These are phyloP conservation scores for Candida silvicultrix DNA, from an alignment of 805 yeast species.

Conservation along the genomic window DNA sequence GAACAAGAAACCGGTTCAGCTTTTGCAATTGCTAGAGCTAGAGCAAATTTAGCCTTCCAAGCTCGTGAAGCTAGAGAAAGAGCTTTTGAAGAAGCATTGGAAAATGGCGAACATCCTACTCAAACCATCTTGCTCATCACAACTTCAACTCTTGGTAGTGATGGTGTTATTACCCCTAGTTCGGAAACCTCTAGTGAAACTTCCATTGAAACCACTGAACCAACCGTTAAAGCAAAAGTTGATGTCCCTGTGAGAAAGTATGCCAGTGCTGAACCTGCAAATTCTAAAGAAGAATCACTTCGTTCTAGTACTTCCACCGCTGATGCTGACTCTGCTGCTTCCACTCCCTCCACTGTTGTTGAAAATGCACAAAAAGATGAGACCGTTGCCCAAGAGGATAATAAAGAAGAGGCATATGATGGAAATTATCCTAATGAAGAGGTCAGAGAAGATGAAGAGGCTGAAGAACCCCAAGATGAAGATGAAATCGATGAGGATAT, in stretches of 20 bases:
- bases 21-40: conserved; percentile 48
- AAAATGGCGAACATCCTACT: conserved; percentile 11
- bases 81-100: conserved; percentile 11
- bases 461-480: conserved; percentile 4
- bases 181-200: no score
- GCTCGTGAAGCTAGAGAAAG: conserved; percentile 40
- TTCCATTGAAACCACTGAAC: background rate
- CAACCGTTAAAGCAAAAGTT: conserved; percentile 8
- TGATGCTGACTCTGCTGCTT: conserved; percentile 1
- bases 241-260: background rate
- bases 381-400: background rate
- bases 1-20: conserved; percentile 58
- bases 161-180: conserved; percentile 3
- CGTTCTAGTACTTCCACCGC: background rate
- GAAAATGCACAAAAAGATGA: no score
- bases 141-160: conserved; percentile 9
- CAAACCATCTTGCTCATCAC: conserved; percentile 8
- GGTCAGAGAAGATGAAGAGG: conserved; percentile 3
- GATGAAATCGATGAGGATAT: conserved; percentile 1
- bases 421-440: conserved; percentile 1
- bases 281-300: conserved; percentile 4
- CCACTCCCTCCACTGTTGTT: background rate
- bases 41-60: conserved; percentile 53
- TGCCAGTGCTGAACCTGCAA: background rate
- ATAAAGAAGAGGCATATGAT: conserved; percentile 1